Evolutionary conservation across 2,329 filamentous ascomycete species (phyloP).

Genomic region (Nigrospora sphaerica): DNA sequence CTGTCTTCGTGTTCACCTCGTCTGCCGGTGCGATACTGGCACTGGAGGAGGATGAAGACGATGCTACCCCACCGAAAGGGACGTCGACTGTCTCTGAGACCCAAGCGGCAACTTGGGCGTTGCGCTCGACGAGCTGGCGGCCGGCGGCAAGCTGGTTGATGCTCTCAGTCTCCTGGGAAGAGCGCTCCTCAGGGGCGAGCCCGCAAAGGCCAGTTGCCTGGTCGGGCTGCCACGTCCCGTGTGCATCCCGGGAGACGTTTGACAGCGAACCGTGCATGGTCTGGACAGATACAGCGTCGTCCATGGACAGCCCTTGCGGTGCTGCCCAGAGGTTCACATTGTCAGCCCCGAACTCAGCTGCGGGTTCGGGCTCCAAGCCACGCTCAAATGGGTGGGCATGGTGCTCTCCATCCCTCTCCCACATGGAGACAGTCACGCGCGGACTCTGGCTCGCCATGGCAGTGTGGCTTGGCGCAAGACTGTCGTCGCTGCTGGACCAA

Average conservation of each 20-base stretch:
- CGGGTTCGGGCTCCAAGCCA: conserved; percentile 24
- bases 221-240: conserved; percentile 34
- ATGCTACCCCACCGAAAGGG: neutral
- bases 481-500: conserved; percentile 45
- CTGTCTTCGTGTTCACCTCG: neutral
- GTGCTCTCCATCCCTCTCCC: conserved; percentile 34
- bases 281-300: conserved; percentile 27
- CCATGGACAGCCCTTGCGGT: conserved; percentile 27
- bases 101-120: conserved; percentile 45
- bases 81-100: conserved; percentile 17
- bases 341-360: conserved; percentile 10
- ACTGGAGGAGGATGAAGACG: no score
- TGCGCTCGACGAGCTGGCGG: conserved; percentile 37
- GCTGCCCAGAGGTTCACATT: conserved; percentile 10
- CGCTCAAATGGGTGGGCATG: conserved; percentile 32
- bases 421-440: conserved; percentile 49
- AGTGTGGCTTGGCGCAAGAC: conserved; percentile 27
- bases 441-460: conserved; percentile 43
- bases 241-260: conserved; percentile 27
- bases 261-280: conserved; percentile 9
- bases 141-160: conserved; percentile 39
- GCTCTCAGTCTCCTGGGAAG: conserved; percentile 35
- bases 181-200: conserved; percentile 38
- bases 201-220: conserved; percentile 33
- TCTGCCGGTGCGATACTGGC: no score